Evolutionary conservation across 2,329 filamentous ascomycete species (phyloP), one percentile per base, ranked within the genome.

Genomic region (Trichoderma breve): DNA sequence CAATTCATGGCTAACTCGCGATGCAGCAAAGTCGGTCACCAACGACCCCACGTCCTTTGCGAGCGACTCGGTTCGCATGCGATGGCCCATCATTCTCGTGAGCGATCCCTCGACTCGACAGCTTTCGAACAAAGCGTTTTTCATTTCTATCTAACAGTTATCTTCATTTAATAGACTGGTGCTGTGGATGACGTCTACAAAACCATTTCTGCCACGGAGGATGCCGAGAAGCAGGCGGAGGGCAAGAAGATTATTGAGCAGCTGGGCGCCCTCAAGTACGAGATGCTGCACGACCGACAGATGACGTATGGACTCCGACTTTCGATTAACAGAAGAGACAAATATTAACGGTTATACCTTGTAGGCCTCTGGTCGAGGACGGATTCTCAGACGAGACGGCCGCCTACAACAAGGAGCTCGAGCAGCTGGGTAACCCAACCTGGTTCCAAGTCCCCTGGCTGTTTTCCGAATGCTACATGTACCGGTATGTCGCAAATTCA

Each of bases 151-250:
- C 18, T 68, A 14, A 73, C 15, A n/a, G 8, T 24, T 9, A 8
- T 7, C 9, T 39, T 0, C 0, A 12, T 0, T 28, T 6, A 1
- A 43, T 74, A 97, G 93, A 98, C 96, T 18, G 90, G 94, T 80
- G 93, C 92, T 71, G 96, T 99, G 78, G 95, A 99, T 80, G 95
- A 98, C 81, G 87, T 97, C n/a, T 94, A 97, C 83, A 92, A 93
- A 67, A 87, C 92, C 8, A 87, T 92, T 4, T 84, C 85, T 39
- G 83, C 85, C 72, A 84, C 85, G 67, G 85, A 87, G 43, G 89
- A 93, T 66, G 82, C 90, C 11, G 86, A 89, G 72, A 92, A 92
- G 79, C 82, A 86, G 39, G 88, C 88, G 28, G 96, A 98, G 81
- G 96, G 96, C 77, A 98, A 98, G 85, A 86, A 85, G 76, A 94